These are phyloP conservation scores for Ramularia endophylla DNA, from an alignment of 2,329 filamentous ascomycete species.

Conservation along the genomic window DNA sequence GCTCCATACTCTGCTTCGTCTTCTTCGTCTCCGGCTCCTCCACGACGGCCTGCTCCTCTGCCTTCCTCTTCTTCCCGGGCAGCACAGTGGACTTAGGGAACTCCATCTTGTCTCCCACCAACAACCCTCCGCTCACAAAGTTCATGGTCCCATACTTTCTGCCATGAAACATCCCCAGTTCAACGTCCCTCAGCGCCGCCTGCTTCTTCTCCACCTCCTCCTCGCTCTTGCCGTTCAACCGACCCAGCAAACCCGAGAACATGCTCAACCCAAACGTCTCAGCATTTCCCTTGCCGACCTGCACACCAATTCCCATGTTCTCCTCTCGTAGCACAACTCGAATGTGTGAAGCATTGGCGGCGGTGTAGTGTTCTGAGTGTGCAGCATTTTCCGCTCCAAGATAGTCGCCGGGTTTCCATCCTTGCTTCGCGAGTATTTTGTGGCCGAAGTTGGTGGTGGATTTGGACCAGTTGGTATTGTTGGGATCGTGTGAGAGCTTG, in stretches of 20 bases:
- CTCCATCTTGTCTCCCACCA: conserved; percentile 54
- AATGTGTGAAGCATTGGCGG: conserved; percentile 79
- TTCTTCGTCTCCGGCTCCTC: conserved; percentile 11
- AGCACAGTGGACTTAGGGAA: conserved; percentile 16
- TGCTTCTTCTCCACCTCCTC: conserved; percentile 65
- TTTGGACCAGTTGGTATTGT: conserved; percentile 89
- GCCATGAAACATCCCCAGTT: conserved; percentile 67
- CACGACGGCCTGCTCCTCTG: conserved; percentile 7
- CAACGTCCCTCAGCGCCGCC: conserved; percentile 60
- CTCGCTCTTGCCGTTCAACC: conserved; percentile 82
- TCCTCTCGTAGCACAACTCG: conserved; percentile 83
- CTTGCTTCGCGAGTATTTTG: conserved; percentile 78
- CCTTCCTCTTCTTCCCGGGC: conserved; percentile 38
- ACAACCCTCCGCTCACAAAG: conserved; percentile 80
- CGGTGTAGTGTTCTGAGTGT: conserved; percentile 70
- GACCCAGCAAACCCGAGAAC: conserved; percentile 78
- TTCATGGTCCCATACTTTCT: conserved; percentile 72
- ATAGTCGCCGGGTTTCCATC: conserved; percentile 81
- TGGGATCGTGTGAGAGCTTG: conserved; percentile 85
- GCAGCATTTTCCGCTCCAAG: conserved; percentile 72
- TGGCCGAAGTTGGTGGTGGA: conserved; percentile 81
- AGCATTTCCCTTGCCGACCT: conserved; percentile 59
- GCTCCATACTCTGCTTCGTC: conserved; percentile 30
- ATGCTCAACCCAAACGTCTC: conserved; percentile 80
- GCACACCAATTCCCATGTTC: conserved; percentile 81